These are phyloP conservation scores for Thelonectria olida DNA, from an alignment of 2,329 filamentous ascomycete species.

Conservation along the genomic window DNA sequence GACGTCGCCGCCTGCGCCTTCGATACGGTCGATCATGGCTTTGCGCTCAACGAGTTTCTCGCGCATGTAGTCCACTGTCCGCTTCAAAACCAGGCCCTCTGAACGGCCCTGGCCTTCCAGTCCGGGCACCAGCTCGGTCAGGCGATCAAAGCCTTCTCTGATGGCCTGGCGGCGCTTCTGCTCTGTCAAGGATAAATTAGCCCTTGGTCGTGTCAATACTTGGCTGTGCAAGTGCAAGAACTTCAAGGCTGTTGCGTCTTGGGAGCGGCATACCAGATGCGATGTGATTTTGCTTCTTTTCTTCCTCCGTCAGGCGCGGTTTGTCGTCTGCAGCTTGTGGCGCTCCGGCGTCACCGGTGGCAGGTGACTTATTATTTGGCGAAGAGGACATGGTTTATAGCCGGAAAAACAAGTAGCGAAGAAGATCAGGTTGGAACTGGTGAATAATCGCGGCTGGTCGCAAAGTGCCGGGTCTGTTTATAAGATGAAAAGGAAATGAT, in stretches of 20 bases:
- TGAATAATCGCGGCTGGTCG: background rate
- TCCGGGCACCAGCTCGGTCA: constrained; percentile 83
- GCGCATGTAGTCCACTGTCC: constrained; percentile 72
- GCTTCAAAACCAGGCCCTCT: constrained; percentile 83
- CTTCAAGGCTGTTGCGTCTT: background rate
- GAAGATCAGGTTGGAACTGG: background rate
- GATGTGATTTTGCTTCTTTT: constrained; percentile 66
- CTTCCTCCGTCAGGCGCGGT: constrained; percentile 61
- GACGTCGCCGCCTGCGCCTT: constrained; percentile 67
- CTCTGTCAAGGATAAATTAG: constrained; percentile 43
- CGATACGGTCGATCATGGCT: constrained; percentile 65
- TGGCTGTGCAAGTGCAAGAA: background rate
- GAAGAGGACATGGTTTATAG: constrained; percentile 38
- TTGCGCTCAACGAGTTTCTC: constrained; percentile 68
- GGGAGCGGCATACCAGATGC: constrained; percentile 56
- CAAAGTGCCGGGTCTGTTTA: constrained; percentile 7
- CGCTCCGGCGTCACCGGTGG: constrained; percentile 34
- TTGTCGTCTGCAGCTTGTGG: constrained; percentile 52
- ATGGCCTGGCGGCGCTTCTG: constrained; percentile 69
- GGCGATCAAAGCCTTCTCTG: constrained; percentile 82
- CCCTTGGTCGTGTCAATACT: background rate
- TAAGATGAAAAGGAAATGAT: constrained; percentile 26
- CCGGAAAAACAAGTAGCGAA: background rate
- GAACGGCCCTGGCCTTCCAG: constrained; percentile 85
- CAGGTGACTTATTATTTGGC: constrained; percentile 41